phyloP scores from a whole-genome alignment of 257 asterid species.

The Gentiana straminea region DNA sequence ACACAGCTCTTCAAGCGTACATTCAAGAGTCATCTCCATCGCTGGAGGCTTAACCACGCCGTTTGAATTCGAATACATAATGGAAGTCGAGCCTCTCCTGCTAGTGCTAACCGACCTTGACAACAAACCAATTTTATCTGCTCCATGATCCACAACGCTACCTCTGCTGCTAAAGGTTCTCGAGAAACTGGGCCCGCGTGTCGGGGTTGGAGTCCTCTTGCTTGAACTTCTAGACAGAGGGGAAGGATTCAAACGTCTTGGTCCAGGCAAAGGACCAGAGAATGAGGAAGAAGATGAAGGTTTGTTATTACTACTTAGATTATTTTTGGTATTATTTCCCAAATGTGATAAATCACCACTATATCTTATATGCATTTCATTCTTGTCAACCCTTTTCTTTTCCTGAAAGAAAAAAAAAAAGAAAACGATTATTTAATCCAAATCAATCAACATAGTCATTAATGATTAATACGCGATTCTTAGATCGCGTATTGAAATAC shows the following conservation, averaged over 20 bases:
- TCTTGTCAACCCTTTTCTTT: constrained; percentile 8
- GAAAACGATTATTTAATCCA: too few species aligned
- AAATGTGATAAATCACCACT: constrained; percentile 1
- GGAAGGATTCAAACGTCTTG: constrained; percentile 13
- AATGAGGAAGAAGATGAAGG: not conserved
- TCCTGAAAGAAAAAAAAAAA: constrained; percentile 16
- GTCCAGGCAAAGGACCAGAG: constrained; percentile 21
- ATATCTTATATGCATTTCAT: constrained; percentile 12
- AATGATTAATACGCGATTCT: too few species aligned
- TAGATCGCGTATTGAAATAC: too few species aligned
- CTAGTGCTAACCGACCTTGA: constrained; percentile 22
- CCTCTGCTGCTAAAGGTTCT: constrained; percentile 25
- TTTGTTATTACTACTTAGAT: constrained; percentile 11
- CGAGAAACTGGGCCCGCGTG: constrained; percentile 12
- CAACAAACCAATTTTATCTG: constrained; percentile 14
- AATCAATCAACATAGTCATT: too few species aligned
- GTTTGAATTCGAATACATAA: constrained; percentile 45
- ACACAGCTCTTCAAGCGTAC: constrained; percentile 75
- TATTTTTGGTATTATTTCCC: constrained; percentile 4
- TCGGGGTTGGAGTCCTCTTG: constrained; percentile 9
- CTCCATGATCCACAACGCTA: constrained; percentile 8
- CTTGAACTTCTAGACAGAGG: constrained; percentile 26
- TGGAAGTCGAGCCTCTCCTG: constrained; percentile 31
- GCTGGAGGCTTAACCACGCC: constrained; percentile 52
- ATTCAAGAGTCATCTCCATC: constrained; percentile 43